Base-by-base conservation (phyloP, 2,329 filamentous ascomycete species). In the Magnaporthales sp. region DNA sequence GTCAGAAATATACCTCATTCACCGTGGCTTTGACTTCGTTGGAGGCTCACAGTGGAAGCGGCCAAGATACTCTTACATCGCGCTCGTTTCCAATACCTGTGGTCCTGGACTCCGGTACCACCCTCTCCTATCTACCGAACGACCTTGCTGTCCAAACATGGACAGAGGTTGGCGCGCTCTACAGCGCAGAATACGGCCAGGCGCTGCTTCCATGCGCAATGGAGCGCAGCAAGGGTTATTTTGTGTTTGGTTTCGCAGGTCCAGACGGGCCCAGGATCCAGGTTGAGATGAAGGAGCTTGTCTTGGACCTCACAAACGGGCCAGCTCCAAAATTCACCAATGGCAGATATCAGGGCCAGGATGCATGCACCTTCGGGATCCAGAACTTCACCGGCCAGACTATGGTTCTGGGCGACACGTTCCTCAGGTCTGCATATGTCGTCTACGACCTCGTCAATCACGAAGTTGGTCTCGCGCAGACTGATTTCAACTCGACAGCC, bases 51-150 rank as follows among this genome's bases (percentile, higher is more conserved):
- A 86, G 84, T 65, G 73, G 80, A 2, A 81, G 78, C 30, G 85
- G 85, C 11, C 79, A 74, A 64, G 83, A 86, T 68, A 71, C 73
- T 0, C 76, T 86, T 32, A 77, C 79, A 0, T 80, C 80, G 0
- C 62, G 68, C 2, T 65, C 75, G 19, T 80, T 79, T 56, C 81
- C 87, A 0, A 74, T 86, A n/a, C 78, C 85, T 4, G 89, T 87
- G 2, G 82, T 93, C 4, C 83, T 93, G 46, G 91, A 93, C 76
- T 91, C 89, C 0, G 91, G 91, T 51, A 90, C 88, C n/a, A 91
- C 88, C 3, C 79, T 91, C 68, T 89, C 83, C 70, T 91, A 91
- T 72, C 78, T 93, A 0, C 91, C 91, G 1, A 80, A 85, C 67
- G 81, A 86, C 65, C 75, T 92, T 61, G 83, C 84, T 2, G 69